Conservation (phyloP, 805 yeast species). For the Saccharomycopsis oosterbeekiorum region DNA sequence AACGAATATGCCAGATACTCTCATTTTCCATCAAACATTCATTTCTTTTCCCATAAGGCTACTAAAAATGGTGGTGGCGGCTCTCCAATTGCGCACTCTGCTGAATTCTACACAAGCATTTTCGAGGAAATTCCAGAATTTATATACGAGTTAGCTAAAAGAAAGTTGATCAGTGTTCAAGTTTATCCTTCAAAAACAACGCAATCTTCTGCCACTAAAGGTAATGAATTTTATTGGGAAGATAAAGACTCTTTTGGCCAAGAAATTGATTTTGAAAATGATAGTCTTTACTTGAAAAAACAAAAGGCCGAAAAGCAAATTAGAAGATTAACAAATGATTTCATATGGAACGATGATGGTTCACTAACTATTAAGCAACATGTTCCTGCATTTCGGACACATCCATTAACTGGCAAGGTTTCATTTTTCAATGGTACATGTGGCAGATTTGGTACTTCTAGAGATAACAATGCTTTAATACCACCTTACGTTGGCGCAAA, state of each 20-base stretch:
- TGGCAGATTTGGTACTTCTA: constrained; percentile 19
- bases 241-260: constrained; percentile 27
- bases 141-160: constrained; percentile 20
- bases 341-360: constrained; percentile 23
- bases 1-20: constrained; percentile 27
- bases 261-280: constrained; percentile 21
- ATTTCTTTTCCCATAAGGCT: constrained; percentile 19
- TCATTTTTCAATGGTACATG: constrained; percentile 24
- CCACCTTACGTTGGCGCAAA: not conserved
- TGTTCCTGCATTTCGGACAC: constrained; percentile 20
- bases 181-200: constrained; percentile 22
- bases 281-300: constrained; percentile 21
- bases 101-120: constrained; percentile 23
- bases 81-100: constrained; percentile 28
- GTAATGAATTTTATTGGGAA: constrained; percentile 21
- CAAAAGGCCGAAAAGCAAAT: constrained; percentile 23
- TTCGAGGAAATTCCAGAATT: constrained; percentile 21
- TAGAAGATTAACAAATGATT: constrained; percentile 23
- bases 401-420: constrained; percentile 12
- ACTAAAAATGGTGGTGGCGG: constrained; percentile 25
- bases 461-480: constrained; percentile 3
- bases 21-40: constrained; percentile 23
- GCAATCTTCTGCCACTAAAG: constrained; percentile 12
- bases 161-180: constrained; percentile 24
- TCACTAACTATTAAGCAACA: constrained; percentile 25